Conservation (phyloP, 345 rosid genomes). For the Corchorus olitorius region DNA sequence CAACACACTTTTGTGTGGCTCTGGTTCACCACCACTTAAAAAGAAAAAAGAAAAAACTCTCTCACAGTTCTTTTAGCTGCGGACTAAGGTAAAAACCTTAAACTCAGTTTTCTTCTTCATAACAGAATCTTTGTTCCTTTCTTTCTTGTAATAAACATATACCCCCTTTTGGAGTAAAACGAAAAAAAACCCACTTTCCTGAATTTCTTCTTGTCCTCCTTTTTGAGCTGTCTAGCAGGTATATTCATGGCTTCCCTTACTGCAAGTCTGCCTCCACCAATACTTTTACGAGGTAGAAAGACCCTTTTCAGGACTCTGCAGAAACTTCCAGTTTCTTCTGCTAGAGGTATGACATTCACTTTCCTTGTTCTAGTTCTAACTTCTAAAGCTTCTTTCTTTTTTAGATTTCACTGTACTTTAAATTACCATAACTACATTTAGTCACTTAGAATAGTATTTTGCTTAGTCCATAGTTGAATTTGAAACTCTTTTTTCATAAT, state of each 20-base stretch:
- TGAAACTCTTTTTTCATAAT: not conserved
- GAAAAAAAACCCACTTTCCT: not conserved
- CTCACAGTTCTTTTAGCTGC: no score
- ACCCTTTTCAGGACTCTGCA: slow-evolving; percentile 41
- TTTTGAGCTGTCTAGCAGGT: slow-evolving; percentile 20
- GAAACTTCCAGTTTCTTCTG: slow-evolving; percentile 39
- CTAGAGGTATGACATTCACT: slow-evolving; percentile 37
- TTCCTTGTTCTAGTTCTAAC: not conserved
- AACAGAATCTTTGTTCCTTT: not conserved
- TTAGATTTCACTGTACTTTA: not conserved
- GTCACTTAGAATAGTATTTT: not conserved
- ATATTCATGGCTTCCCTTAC: slow-evolving; percentile 60
- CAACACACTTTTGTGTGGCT: no score
- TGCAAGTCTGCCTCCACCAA: slow-evolving; percentile 47
- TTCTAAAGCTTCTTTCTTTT: not conserved
- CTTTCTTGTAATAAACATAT: not conserved
- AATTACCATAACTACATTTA: not conserved
- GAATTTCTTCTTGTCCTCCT: not conserved
- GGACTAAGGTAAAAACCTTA: not conserved
- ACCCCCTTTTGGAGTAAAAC: not conserved
- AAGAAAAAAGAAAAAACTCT: not conserved
- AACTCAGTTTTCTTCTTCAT: not conserved
- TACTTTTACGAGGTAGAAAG: slow-evolving; percentile 42
- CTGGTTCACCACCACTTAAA: not conserved
- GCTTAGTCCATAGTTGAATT: slow-evolving; percentile 2